phyloP scores from a whole-genome alignment of 2,329 filamentous ascomycete genomes.

The Phaeoacremonium minimum region DNA sequence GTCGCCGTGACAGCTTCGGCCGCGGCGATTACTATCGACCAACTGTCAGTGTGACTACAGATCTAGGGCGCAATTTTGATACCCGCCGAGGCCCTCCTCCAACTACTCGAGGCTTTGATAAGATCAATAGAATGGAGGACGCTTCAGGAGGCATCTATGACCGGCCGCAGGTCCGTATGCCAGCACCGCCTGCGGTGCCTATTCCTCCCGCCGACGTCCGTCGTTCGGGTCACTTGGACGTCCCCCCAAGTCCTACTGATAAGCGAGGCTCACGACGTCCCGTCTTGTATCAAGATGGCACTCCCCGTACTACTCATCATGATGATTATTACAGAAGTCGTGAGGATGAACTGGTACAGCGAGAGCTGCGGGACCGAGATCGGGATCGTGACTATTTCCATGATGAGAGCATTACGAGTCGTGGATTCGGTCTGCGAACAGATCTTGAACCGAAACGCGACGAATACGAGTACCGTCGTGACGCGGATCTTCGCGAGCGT shows the following conservation, averaged over 20 bases:
- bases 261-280: conserved; percentile 32
- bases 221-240: conserved; percentile 24
- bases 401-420: conserved; percentile 39
- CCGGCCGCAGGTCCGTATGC: conserved; percentile 37
- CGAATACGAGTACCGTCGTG: conserved; percentile 20
- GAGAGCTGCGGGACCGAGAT: conserved; percentile 34
- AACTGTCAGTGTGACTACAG: conserved; percentile 46
- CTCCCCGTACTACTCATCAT: conserved; percentile 34
- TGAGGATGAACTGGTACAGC: conserved; percentile 40
- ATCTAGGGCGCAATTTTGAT: conserved; percentile 38
- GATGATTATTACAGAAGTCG: conserved; percentile 45
- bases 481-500: conserved; percentile 15
- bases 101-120: conserved; percentile 67
- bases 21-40: conserved; percentile 47
- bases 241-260: conserved; percentile 28
- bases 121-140: conserved; percentile 46
- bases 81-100: conserved; percentile 57
- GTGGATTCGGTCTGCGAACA: conserved; percentile 50
- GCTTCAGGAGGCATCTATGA: conserved; percentile 38
- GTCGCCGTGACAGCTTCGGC: conserved; percentile 52
- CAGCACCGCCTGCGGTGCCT: conserved; percentile 37
- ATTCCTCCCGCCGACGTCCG: conserved; percentile 30
- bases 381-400: conserved; percentile 35
- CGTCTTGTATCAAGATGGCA: conserved; percentile 48
- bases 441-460: too few relatives aligned